phyloP scores from a whole-genome alignment of 2,329 filamentous ascomycete genomes.

The Dryadomyces quercus-mongolicae region DNA sequence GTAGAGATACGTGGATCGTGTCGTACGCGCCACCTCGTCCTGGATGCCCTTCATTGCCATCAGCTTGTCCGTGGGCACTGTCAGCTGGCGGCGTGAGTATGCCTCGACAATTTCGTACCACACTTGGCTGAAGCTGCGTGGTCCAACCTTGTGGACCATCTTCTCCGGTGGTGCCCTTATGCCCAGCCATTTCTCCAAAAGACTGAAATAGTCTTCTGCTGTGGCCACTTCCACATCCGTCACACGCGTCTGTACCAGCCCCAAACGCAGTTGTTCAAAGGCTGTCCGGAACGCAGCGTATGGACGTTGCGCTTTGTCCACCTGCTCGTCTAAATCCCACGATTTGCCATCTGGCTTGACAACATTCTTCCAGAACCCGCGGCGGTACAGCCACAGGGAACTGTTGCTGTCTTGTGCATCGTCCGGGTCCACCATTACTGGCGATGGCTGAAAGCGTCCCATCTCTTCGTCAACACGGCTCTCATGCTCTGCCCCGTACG shows the following conservation, averaged over 20 bases:
- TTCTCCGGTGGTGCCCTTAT: background rate
- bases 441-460: background rate
- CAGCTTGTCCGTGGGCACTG: conserved; percentile 11
- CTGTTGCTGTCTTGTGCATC: too few species aligned
- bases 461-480: background rate
- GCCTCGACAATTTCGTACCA: conserved; percentile 3
- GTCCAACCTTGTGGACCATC: conserved; percentile 3
- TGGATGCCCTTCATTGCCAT: background rate
- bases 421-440: background rate
- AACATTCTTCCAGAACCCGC: conserved; percentile 1
- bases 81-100: conserved; percentile 19
- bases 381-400: background rate
- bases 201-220: too few species aligned
- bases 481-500: background rate
- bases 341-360: background rate
- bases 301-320: background rate
- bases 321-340: background rate
- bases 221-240: background rate
- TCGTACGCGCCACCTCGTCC: background rate
- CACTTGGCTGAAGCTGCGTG: conserved; percentile 13
- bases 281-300: background rate
- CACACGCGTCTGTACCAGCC: too few species aligned
- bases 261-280: background rate
- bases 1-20: background rate
- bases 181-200: too few species aligned